Base-by-base conservation (phyloP, 2,329 filamentous ascomycete genomes). In the Penicillium sp. region DNA sequence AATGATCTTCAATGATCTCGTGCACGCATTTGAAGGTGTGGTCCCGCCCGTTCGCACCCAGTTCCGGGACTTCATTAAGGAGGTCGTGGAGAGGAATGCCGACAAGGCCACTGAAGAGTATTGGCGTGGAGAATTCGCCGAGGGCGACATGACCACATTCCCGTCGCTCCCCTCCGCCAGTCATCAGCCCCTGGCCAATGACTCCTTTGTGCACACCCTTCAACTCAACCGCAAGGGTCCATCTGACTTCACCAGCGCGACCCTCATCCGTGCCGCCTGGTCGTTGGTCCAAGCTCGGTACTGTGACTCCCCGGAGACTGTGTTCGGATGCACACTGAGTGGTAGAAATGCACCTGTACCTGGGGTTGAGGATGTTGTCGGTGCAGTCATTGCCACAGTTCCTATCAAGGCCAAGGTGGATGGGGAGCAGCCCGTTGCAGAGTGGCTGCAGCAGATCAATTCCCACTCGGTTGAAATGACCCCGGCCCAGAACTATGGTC, bases 401-500 rank as follows among this genome's bases (percentile, higher is more conserved):
- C 76, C 76, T 3, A 62, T 77, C 13, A 71, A 72, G 13, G 50
- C 73, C 4, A 60, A 60, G 27, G 48, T 75, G 5, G 54, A 73
- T 41, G 51, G 63, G 5, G 16, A 61, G 48, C 68, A 74, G 44
- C 68, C 69, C 18, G 68, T 71, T 2, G 63, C 67, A 0, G 76
- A 82, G 34, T 86, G 79, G 56, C 70, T 87, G 3, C 74, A 79
- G 43, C 66, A 71, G 2, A 75, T 86, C 3, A 83, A 86, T 38
- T 69, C 79, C 18, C 77, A 80, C 49, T 79, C 77, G 0, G 72
- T 82, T 0, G 70, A 75, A 4, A 78, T 82, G 51, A 84, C 85
- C 2, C 79, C 82, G 0, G 79, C 84, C 60, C 81, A 88, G 69
- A 83, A 88, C 64, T 77, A 81, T 7, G 76, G 75, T 3, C 48